Percentiles rank a stretch among this genome's conserved stretches.
phyloP scores from a whole-genome alignment of 1,284 basidiomycete species.

The Cystobasidium pallidum region DNA sequence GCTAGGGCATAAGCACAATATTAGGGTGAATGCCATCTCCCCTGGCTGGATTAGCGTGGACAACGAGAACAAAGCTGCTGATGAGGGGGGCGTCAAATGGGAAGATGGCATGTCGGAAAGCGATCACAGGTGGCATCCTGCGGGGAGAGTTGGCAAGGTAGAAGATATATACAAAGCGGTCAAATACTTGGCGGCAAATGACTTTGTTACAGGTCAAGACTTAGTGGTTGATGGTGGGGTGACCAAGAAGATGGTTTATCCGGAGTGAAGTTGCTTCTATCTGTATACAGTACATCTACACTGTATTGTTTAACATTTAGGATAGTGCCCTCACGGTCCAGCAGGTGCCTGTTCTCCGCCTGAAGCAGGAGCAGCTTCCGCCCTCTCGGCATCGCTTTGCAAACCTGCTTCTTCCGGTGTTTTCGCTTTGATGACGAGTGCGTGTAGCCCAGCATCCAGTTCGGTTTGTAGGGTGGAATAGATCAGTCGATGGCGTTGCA shows the following conservation, averaged over 20 bases:
- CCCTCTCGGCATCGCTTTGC: constrained; percentile 9
- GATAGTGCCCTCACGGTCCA: constrained; percentile 17
- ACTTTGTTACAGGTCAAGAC: constrained; percentile 40
- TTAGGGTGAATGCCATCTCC: constrained; percentile 38
- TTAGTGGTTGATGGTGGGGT: constrained; percentile 35
- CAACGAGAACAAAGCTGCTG: constrained; percentile 34
- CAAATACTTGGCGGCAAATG: constrained; percentile 13
- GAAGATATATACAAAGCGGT: constrained; percentile 37
- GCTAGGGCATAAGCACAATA: constrained; percentile 32
- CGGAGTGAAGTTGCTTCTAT: constrained; percentile 1
- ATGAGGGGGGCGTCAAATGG: constrained; percentile 23
- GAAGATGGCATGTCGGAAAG: constrained; percentile 18
- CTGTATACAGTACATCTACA: no score
- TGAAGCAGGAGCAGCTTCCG: constrained; percentile 27
- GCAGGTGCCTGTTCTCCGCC: constrained; percentile 16
- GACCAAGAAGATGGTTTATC: constrained; percentile 37
- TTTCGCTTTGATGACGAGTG: constrained; percentile 52
- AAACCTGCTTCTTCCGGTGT: constrained; percentile 47
- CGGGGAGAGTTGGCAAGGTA: constrained; percentile 39
- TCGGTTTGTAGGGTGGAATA: constrained; percentile 50
- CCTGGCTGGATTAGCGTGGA: constrained; percentile 41
- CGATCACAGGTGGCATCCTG: constrained; percentile 37
- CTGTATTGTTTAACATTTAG: constrained; percentile 1
- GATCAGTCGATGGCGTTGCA: constrained; percentile 52
- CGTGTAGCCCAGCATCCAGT: constrained; percentile 51